A percentile compares a stretch with the other conserved stretches of the same genome.
Conservation (phyloP, 345 rosid genomes). For the Arabidopsis suecica region DNA sequence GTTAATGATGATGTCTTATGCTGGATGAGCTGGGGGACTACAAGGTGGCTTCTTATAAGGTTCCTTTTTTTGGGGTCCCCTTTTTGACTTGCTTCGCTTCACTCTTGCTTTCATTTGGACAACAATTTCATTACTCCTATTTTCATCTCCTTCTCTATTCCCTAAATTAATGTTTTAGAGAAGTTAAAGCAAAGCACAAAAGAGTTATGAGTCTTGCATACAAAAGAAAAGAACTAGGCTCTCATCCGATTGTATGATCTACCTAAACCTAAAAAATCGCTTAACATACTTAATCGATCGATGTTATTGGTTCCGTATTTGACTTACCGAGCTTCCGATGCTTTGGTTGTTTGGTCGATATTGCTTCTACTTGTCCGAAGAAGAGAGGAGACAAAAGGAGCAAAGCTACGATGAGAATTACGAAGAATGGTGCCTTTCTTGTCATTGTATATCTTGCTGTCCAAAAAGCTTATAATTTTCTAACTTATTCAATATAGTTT, state of each 20-base stretch:
- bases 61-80: constrained; percentile 30
- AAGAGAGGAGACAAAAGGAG: constrained; percentile 18
- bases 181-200: neutral
- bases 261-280: neutral
- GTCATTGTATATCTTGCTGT: constrained; percentile 9
- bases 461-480: neutral
- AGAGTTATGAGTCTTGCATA: neutral
- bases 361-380: constrained; percentile 21
- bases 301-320: neutral
- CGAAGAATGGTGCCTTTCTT: neutral
- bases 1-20: neutral
- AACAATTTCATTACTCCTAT: constrained; percentile 1
- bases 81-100: constrained; percentile 10
- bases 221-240: neutral
- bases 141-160: constrained; percentile 1
- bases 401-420: constrained; percentile 4
- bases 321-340: constrained; percentile 14
- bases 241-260: neutral
- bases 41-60: constrained; percentile 19
- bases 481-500: neutral
- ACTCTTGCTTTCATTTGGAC: constrained; percentile 23
- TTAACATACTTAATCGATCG: neutral
- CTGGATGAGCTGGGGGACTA: constrained; percentile 16
- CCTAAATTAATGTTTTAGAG: neutral
- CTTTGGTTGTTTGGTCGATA: constrained; percentile 8